These are phyloP conservation scores for Aquilaria yunnanensis DNA, from an alignment of 345 rosid species.

Conservation along the genomic window DNA sequence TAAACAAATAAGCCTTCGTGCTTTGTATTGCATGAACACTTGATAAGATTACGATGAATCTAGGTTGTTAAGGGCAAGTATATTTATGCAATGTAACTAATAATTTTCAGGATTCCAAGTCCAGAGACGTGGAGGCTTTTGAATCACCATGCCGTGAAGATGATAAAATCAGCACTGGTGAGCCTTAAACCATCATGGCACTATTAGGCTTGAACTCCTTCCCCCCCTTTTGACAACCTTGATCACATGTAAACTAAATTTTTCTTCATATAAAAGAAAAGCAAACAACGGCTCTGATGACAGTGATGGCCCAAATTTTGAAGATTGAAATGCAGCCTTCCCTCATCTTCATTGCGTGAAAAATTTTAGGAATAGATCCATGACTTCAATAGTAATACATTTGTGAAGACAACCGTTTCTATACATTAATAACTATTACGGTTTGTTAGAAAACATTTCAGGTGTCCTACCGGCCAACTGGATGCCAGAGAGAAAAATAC, in stretches of 20 bases:
- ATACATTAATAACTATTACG: slow-evolving; percentile 13
- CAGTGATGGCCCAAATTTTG: slow-evolving; percentile 8
- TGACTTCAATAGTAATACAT: background rate
- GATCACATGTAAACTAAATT: too few species aligned
- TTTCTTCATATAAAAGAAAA: too few species aligned
- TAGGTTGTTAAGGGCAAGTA: background rate
- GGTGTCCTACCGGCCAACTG: slow-evolving; percentile 7
- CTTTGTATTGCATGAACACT: too few species aligned
- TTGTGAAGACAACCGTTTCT: background rate
- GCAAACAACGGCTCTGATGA: too few species aligned
- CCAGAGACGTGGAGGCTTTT: slow-evolving; percentile 15
- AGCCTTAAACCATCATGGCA: slow-evolving; percentile 12
- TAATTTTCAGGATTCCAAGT: slow-evolving; percentile 13
- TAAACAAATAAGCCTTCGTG: too few species aligned
- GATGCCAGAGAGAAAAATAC: slow-evolving; percentile 40
- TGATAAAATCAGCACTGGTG: slow-evolving; percentile 19
- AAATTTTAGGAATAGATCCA: slow-evolving; percentile 5
- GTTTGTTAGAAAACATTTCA: slow-evolving; percentile 25
- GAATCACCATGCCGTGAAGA: slow-evolving; percentile 12
- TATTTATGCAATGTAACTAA: slow-evolving; percentile 9
- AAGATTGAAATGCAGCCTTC: slow-evolving; percentile 10
- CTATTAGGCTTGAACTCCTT: background rate
- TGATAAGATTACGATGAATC: too few species aligned
- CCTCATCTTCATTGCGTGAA: slow-evolving; percentile 9
- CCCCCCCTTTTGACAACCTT: too few species aligned